A percentile compares a stretch with the other conserved stretches of the same genome.
Conservation (phyloP, 495 filamentous ascomycete species). For the Aspergillus wentii region DNA sequence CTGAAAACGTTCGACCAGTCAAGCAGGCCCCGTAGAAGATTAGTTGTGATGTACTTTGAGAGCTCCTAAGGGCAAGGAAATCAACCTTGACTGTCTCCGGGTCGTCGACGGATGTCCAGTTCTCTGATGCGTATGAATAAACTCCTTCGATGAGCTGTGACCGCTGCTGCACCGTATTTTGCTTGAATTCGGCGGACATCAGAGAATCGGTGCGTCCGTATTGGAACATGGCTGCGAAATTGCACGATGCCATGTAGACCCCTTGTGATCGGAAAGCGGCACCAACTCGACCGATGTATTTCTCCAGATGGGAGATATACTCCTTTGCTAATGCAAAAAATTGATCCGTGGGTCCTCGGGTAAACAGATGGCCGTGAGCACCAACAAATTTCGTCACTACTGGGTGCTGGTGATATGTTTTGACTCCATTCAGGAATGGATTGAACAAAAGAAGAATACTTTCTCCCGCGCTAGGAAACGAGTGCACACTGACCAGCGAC, state of each 20-base stretch:
- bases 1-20: conserved; percentile 37
- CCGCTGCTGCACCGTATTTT: conserved; percentile 29
- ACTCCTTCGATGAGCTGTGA: conserved; percentile 24
- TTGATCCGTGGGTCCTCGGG: conserved; percentile 37
- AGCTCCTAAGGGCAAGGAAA: conserved; percentile 8
- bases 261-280: conserved; percentile 63
- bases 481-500: conserved; percentile 39
- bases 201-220: conserved; percentile 55
- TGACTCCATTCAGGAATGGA: conserved; percentile 48
- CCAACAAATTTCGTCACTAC: conserved; percentile 53
- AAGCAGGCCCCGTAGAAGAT: conserved; percentile 37
- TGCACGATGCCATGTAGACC: conserved; percentile 44
- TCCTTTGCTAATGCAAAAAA: conserved; percentile 42
- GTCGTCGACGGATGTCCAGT: conserved; percentile 10
- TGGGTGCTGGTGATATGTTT: conserved; percentile 20
- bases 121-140: conserved; percentile 13
- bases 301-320: conserved; percentile 51
- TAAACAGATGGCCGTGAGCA: conserved; percentile 64
- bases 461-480: conserved; percentile 59
- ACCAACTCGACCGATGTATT: conserved; percentile 53
- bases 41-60: conserved; percentile 12
- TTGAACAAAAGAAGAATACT: conserved; percentile 69
- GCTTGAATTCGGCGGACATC: conserved; percentile 32
- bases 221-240: conserved; percentile 50
- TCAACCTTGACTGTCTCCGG: conserved; percentile 7